Conservation (phyloP, 1,284 basidiomycete species). For the Microbotryomycetes sp. region DNA sequence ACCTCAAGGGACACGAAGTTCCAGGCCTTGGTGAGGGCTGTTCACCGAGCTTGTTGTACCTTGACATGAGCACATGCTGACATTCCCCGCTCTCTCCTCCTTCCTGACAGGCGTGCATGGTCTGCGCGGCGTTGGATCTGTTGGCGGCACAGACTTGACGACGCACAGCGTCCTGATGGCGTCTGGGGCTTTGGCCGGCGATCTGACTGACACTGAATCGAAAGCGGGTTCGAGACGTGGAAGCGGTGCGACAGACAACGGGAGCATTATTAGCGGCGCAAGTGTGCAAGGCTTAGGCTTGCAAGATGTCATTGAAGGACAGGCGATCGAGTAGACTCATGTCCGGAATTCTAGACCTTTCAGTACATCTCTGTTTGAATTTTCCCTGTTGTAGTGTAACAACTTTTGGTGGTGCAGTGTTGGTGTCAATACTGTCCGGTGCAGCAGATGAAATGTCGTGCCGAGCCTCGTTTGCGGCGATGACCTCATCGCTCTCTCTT, state of each 20-base stretch:
- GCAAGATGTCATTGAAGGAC: slow-evolving; percentile 17
- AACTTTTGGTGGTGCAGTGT: too few relatives aligned
- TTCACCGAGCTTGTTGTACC: background rate
- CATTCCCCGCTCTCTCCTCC: background rate
- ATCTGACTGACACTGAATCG: background rate
- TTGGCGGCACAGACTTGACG: background rate
- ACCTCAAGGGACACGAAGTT: slow-evolving; percentile 32
- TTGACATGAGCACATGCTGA: background rate
- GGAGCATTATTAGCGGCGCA: background rate
- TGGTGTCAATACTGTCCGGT: too few relatives aligned
- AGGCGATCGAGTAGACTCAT: slow-evolving; percentile 12
- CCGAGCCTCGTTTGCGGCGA: too few relatives aligned
- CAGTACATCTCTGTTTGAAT: too few relatives aligned
- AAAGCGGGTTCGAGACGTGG: slow-evolving; percentile 11
- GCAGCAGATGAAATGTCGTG: too few relatives aligned
- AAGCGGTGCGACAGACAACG: slow-evolving; percentile 15
- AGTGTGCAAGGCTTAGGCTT: slow-evolving; percentile 4
- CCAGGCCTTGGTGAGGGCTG: slow-evolving; percentile 21
- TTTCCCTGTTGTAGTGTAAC: too few relatives aligned
- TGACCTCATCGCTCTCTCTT: too few relatives aligned
- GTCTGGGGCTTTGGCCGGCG: background rate
- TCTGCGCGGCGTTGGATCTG: slow-evolving; percentile 12
- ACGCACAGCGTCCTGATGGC: background rate
- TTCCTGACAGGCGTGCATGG: slow-evolving; percentile 20
- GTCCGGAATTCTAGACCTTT: too few relatives aligned